Evolutionary conservation across 129 eudicot species (phyloP).

Genomic region (Escallonia rubra): DNA sequence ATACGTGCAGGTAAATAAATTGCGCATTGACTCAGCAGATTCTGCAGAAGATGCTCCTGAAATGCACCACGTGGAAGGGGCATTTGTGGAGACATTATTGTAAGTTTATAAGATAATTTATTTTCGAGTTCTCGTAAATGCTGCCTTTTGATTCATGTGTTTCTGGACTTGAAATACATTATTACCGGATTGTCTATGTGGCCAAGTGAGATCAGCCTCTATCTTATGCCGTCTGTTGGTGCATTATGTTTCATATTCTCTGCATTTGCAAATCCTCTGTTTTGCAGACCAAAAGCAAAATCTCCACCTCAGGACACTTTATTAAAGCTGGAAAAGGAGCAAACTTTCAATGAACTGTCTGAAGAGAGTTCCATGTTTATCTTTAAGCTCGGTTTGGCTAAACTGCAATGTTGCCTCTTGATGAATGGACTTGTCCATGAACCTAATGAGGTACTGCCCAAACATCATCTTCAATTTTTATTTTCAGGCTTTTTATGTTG

Average conservation of each 20-base stretch:
- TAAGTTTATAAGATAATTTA: slow-evolving; percentile 25
- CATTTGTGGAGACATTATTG: slow-evolving; percentile 88
- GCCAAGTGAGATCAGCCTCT: slow-evolving; percentile 1
- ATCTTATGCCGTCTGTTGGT: not conserved
- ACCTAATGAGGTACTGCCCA: slow-evolving; percentile 55
- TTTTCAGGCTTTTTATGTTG: not conserved
- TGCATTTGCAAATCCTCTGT: not conserved
- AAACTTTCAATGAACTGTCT: slow-evolving; percentile 50
- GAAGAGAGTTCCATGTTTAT: slow-evolving; percentile 68
- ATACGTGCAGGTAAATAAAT: slow-evolving; percentile 50
- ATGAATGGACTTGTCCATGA: slow-evolving; percentile 85
- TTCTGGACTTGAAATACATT: not conserved
- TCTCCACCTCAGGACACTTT: slow-evolving; percentile 79
- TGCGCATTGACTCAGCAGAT: slow-evolving; percentile 68
- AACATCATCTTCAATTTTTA: not conserved
- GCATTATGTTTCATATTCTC: not conserved
- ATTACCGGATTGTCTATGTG: slow-evolving; percentile 8
- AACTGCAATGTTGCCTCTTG: slow-evolving; percentile 67
- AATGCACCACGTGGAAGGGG: slow-evolving; percentile 82
- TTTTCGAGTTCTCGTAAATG: not conserved
- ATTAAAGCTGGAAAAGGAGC: slow-evolving; percentile 66
- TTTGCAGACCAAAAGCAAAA: slow-evolving; percentile 67
- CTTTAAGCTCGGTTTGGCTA: slow-evolving; percentile 80
- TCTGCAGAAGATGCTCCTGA: slow-evolving; percentile 60
- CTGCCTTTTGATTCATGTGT: not conserved